These are phyloP conservation scores for Russula griseocarnosa DNA, from an alignment of 768 basidiomycete species.

Conservation along the genomic window DNA sequence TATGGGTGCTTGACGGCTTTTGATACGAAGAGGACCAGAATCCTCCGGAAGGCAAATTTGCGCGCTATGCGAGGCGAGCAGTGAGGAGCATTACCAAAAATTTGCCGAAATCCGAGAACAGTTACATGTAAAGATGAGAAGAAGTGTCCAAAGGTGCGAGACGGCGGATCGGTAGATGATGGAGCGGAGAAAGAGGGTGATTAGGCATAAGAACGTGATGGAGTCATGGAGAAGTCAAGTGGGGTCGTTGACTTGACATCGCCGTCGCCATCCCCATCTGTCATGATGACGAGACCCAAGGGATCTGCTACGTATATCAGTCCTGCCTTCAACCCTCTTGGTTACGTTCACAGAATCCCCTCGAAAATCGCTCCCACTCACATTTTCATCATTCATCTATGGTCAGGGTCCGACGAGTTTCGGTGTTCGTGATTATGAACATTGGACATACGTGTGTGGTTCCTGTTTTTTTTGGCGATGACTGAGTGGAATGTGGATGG, in stretches of 20 bases:
- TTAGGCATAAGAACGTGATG: background rate
- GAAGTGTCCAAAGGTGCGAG: background rate
- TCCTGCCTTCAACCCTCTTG: background rate
- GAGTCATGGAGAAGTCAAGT: background rate
- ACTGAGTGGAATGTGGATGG: background rate
- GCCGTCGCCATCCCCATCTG: slow-evolving; percentile 3
- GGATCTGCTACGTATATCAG: slow-evolving; percentile 2
- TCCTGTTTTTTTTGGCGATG: background rate
- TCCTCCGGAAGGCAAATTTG: background rate
- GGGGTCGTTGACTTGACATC: background rate
- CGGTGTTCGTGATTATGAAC: background rate
- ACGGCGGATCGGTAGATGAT: background rate
- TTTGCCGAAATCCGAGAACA: background rate
- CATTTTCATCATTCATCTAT: background rate
- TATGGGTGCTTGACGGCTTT: background rate
- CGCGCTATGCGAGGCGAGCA: background rate
- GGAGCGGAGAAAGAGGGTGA: slow-evolving; percentile 13
- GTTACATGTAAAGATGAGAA: background rate
- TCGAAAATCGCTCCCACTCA: background rate
- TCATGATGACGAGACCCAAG: background rate
- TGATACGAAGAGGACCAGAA: background rate
- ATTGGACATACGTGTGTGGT: background rate
- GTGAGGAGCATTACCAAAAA: background rate
- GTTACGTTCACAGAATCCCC: slow-evolving; percentile 23
- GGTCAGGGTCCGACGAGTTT: background rate